Evolutionary conservation across 2,329 filamentous ascomycete genomes (phyloP), one percentile per base, ranked within the genome.

Genomic region (Penicillium sp.): DNA sequence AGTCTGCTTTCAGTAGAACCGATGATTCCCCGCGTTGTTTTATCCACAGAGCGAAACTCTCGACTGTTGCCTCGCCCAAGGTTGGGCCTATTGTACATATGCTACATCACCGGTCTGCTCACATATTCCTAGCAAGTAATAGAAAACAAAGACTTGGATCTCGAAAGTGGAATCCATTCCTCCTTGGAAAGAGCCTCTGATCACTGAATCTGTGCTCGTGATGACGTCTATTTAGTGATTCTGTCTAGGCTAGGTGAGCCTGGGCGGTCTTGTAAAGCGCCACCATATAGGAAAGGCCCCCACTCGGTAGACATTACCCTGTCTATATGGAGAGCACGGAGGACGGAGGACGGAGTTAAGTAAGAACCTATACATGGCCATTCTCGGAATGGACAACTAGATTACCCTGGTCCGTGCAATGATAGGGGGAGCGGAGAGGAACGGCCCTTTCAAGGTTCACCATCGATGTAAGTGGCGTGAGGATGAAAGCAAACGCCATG

Each of bases 381-480:
- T 21, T 31, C 6, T 15, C 31, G 25, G 17, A 29, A 15, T 19
- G 12, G 12, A 21, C 7, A n/a, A 48, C 8, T 35, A 1, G 5
- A 35, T 25, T 35, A 37, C 43, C 10, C 13, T 50, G 29, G 47
- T 23, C 54, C 38, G 46, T 51, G 38, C 13, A 17, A 45, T 19
- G 25, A 1, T 25, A 46, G 38, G 50, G 38, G 15, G 19, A 12
- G 1, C 3, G 21, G 7, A 9, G 31, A 27, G 29, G 4, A 51
- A 45, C 19, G 43, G 52, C 12, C 17, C 23, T 47, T 31, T 0
- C 3, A 12, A 31, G 10, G 4, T 31, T 42, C 35, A 41, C 49
- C 48, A 57, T 37, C 21, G 19, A 57, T 57, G 55, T 57, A 43
- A 54, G 55, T 54, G 55, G 55, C 55, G 54, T 54, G 29, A 35